These are phyloP conservation scores for Ustilago shanxiensis DNA, from an alignment of 1,284 basidiomycete genomes.

Conservation along the genomic window DNA sequence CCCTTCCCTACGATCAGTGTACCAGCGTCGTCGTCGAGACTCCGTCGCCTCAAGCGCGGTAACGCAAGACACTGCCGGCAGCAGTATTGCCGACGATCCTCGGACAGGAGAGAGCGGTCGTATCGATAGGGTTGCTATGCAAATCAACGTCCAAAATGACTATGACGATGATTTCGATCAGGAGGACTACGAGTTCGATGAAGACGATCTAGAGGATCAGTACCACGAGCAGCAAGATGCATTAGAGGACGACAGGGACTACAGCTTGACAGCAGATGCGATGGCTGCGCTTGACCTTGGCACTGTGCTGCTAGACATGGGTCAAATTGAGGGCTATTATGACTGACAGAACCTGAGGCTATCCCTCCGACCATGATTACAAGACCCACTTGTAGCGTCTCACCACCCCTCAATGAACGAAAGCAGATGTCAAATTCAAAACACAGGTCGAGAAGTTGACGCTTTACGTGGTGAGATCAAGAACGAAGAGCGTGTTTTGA, in stretches of 20 bases:
- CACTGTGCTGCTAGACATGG: constrained; percentile 4
- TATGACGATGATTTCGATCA: background rate
- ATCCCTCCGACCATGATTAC: background rate
- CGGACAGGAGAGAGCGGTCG: background rate
- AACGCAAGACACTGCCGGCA: constrained; percentile 3
- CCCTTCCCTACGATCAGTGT: background rate
- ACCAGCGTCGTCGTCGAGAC: background rate
- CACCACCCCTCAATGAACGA: background rate
- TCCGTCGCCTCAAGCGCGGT: background rate
- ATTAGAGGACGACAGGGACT: background rate
- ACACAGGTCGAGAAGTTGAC: no score
- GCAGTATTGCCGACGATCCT: background rate
- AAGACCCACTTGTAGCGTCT: background rate
- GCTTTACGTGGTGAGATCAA: background rate
- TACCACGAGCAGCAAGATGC: background rate
- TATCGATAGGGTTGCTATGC: background rate
- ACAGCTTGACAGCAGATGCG: constrained; percentile 18
- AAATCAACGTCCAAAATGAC: background rate
- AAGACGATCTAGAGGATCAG: background rate
- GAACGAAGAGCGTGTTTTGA: background rate
- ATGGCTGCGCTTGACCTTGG: constrained; percentile 22
- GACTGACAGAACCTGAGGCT: background rate
- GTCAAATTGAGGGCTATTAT: background rate
- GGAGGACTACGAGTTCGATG: background rate
- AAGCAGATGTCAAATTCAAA: background rate